Evolutionary conservation across 2,329 filamentous ascomycete genomes (phyloP), one percentile per base, ranked within the genome.

Genomic region (Aspergillus versicolor): DNA sequence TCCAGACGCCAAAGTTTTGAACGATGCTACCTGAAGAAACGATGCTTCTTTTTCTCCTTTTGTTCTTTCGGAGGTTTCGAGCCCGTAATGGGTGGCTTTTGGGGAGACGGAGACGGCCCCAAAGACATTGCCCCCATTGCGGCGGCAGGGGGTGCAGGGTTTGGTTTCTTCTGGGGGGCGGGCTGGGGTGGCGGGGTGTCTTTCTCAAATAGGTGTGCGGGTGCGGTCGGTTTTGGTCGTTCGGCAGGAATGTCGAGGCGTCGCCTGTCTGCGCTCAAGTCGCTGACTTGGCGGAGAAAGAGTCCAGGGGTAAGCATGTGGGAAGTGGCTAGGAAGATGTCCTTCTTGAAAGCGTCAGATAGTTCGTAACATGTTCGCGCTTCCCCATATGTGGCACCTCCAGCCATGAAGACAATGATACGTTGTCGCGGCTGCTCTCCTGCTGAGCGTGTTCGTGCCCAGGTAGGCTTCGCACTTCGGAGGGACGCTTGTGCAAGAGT

Each of bases 371-470:
- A 99, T 12, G 87, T 84, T 27, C 94, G 86, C 32, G 90, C 84
- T 76, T 99, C 94, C 5, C 91, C 92, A 72, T 93, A 96, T 0
- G 94, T 97, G 19, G 94, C 94, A 44, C 94, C 94, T 47, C 94
- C 94, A 1, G 93, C 94, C 83, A 97, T 88, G 72, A 96, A 97
- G 15, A 97, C 88, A 58, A 99, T 90, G 53, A 97, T 83, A 52
- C 94, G 87, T 72, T 99, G 94, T 52, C 89, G 86, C 63, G 92
- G 95, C 71, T 97, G 93, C 59, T 81, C 85, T 58, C 79, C 87
- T 27, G 86, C 84, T 45, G 88, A 83, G 43, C 91, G 87, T 9
- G 90, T 88, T 52, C 91, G 90, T 2, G 94, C 94, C 94, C 94
- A 99, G 42, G 92, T 96, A 2, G 93, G 94, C 68, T 96, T 95